Conservation (phyloP, 1,139 yeast genomes). For the Candida glucosophila region DNA sequence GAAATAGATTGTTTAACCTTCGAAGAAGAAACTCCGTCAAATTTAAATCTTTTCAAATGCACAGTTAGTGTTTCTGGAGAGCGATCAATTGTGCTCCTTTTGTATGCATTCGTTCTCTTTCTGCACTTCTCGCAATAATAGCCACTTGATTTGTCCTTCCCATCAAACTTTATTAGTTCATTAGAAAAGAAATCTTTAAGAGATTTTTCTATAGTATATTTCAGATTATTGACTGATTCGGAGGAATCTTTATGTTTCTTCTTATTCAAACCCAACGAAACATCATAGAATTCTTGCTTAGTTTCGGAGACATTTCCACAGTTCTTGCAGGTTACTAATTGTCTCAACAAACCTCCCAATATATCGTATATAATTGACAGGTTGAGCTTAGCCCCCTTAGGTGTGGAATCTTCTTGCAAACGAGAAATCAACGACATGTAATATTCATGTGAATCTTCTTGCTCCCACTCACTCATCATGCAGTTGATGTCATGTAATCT, state of each 20-base stretch:
- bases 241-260: conserved; percentile 13
- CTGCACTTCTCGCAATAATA: conserved; percentile 87
- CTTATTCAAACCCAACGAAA: conserved; percentile 64
- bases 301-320: conserved; percentile 83
- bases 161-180: conserved; percentile 63
- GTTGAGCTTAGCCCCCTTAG: conserved; percentile 75
- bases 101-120: conserved; percentile 66
- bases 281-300: conserved; percentile 87
- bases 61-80: conserved; percentile 86
- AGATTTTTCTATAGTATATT: conserved; percentile 63
- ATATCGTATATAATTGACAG: conserved; percentile 82
- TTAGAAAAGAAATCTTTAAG: conserved; percentile 74
- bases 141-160: conserved; percentile 51
- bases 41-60: conserved; percentile 85
- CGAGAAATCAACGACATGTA: conserved; percentile 85
- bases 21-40: conserved; percentile 66
- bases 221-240: conserved; percentile 4
- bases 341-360: conserved; percentile 85
- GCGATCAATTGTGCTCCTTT: conserved; percentile 62
- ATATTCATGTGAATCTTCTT: conserved; percentile 96
- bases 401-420: conserved; percentile 86
- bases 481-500: conserved; percentile 82
- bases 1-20: conserved; percentile 82
- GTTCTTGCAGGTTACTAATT: conserved; percentile 70
- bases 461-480: conserved; percentile 96